phyloP scores from a whole-genome alignment of 2,329 filamentous ascomycete genomes.

The Verticillium tricorpus region DNA sequence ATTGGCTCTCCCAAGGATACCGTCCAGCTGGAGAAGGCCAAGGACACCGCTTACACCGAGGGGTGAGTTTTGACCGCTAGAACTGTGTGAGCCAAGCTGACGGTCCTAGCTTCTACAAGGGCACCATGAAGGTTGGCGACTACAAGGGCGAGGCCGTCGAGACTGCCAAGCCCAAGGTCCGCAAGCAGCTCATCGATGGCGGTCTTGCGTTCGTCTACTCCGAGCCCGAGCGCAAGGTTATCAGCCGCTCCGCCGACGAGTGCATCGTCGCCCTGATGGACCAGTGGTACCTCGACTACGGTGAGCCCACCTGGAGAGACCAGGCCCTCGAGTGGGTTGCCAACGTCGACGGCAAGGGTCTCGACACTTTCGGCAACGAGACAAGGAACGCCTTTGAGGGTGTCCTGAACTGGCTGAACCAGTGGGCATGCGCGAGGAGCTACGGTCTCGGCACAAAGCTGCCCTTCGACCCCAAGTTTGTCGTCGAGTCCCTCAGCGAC shows the following conservation, averaged over 20 bases:
- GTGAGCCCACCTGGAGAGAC: constrained; percentile 77
- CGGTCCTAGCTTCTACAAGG: constrained; percentile 69
- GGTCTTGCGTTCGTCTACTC: constrained; percentile 86
- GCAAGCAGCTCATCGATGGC: constrained; percentile 69
- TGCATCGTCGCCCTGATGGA: constrained; percentile 91
- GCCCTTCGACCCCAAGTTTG: constrained; percentile 85
- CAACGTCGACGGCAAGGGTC: constrained; percentile 57
- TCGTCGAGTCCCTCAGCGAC: constrained; percentile 90
- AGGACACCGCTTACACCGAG: constrained; percentile 95
- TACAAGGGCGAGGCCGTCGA: constrained; percentile 86
- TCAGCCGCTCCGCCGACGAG: constrained; percentile 84
- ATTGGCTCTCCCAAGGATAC: constrained; percentile 95
- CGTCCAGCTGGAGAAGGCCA: constrained; percentile 81
- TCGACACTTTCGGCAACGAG: constrained; percentile 78
- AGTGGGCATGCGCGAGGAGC: constrained; percentile 90
- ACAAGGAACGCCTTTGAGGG: constrained; percentile 77
- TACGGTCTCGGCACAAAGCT: constrained; percentile 92
- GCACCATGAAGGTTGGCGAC: constrained; percentile 80
- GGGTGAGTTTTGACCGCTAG: constrained; percentile 35
- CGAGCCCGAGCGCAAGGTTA: constrained; percentile 85
- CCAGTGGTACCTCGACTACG: constrained; percentile 96
- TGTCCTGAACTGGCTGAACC: constrained; percentile 86
- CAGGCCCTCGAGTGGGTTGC: constrained; percentile 68
- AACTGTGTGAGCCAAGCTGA: neutral
- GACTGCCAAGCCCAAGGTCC: constrained; percentile 79